These are phyloP conservation scores for Dysphania ambrosioides DNA, from an alignment of 148 eudicot genomes.

Conservation along the genomic window DNA sequence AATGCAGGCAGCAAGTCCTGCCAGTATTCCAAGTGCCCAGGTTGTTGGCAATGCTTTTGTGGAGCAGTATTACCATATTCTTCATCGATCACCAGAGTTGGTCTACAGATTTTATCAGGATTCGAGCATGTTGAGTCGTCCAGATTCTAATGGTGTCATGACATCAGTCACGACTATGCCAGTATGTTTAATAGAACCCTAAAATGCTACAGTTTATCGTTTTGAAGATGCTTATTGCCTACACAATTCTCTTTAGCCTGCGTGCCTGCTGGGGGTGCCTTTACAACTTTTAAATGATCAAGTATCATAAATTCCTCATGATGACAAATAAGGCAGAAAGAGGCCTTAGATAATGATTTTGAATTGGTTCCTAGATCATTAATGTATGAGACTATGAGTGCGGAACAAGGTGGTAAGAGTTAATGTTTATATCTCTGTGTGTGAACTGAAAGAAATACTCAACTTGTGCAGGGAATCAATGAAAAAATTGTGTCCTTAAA, in stretches of 20 bases:
- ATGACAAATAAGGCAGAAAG: background rate
- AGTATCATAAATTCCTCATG: background rate
- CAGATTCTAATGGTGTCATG: slow-evolving; percentile 60
- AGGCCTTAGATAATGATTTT: background rate
- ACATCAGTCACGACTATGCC: slow-evolving; percentile 72
- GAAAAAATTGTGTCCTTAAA: slow-evolving; percentile 60
- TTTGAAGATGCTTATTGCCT: background rate
- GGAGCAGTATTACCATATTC: slow-evolving; percentile 86
- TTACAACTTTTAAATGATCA: background rate
- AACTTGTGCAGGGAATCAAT: slow-evolving; percentile 58
- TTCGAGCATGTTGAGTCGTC: slow-evolving; percentile 72
- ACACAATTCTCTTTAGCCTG: background rate
- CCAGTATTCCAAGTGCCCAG: slow-evolving; percentile 51
- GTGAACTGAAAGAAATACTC: background rate
- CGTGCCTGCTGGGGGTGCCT: background rate
- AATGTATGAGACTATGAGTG: background rate
- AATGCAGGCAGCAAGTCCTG: slow-evolving; percentile 56
- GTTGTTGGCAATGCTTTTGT: slow-evolving; percentile 84
- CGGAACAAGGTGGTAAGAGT: no score
- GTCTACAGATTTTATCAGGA: slow-evolving; percentile 79
- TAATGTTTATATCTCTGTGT: background rate
- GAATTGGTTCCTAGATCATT: background rate
- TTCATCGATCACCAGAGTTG: slow-evolving; percentile 66
- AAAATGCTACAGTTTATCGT: background rate
- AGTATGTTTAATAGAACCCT: slow-evolving; percentile 36